These are phyloP conservation scores for Cyclotella choctawhatcheeana DNA, from an alignment of 108 stramenopile genomes.

Conservation along the genomic window DNA sequence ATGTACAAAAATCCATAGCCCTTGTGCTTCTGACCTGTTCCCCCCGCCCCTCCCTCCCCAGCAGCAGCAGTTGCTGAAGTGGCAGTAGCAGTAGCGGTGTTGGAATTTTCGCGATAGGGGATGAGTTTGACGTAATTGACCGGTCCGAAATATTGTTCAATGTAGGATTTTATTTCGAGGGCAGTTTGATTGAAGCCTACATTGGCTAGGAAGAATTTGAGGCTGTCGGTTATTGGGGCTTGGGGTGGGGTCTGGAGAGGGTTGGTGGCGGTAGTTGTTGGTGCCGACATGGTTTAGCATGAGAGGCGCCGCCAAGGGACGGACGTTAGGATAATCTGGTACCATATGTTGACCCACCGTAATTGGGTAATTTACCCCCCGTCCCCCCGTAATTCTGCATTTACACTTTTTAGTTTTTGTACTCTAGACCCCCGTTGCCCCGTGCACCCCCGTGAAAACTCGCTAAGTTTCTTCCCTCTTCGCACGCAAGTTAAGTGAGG, in stretches of 20 bases:
- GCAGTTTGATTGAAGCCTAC: conserved; percentile 44
- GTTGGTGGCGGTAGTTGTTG: not conserved
- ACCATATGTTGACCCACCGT: too few relatives aligned
- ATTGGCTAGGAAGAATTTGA: conserved; percentile 58
- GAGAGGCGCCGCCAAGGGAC: too few relatives aligned
- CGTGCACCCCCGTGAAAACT: too few relatives aligned
- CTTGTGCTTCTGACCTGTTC: conserved; percentile 16
- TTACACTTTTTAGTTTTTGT: too few relatives aligned
- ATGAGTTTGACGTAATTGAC: conserved; percentile 58
- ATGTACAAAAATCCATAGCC: conserved; percentile 59
- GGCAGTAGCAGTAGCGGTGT: too few relatives aligned
- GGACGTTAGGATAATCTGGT: too few relatives aligned
- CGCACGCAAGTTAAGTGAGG: too few relatives aligned
- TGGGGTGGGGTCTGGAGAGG: conserved; percentile 8
- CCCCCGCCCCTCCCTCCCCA: not conserved
- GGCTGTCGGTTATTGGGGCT: conserved; percentile 41
- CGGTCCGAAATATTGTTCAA: conserved; percentile 35
- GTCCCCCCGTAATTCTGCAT: too few relatives aligned
- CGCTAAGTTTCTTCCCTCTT: too few relatives aligned
- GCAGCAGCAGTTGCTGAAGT: not conserved
- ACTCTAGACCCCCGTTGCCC: too few relatives aligned
- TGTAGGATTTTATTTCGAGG: conserved; percentile 32
- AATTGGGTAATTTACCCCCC: too few relatives aligned
- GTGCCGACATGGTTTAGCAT: conserved; percentile 7
- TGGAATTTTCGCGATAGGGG: conserved; percentile 12